Evolutionary conservation across 116 monocot genomes (phyloP).

Genomic region (Iris pallida): DNA sequence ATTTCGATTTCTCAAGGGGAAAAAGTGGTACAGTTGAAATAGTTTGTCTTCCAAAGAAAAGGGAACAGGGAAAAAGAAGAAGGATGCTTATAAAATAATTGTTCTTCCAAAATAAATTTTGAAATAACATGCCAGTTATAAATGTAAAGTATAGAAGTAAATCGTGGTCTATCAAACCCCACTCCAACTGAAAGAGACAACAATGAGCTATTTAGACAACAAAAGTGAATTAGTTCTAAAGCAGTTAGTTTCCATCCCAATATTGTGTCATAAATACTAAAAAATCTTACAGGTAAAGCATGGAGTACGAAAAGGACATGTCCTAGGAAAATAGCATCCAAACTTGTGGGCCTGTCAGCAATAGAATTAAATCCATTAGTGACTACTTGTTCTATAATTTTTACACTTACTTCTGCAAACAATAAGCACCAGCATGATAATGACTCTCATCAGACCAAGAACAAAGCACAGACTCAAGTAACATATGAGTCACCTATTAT

Average conservation of each 20-base stretch:
- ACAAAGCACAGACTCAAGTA: background rate
- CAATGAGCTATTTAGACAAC: background rate
- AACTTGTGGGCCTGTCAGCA: conserved; percentile 73
- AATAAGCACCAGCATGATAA: background rate
- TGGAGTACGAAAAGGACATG: conserved; percentile 88
- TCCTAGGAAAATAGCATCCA: conserved; percentile 93
- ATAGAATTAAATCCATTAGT: conserved; percentile 5
- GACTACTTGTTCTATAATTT: background rate
- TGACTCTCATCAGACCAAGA: background rate
- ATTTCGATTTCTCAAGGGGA: no score
- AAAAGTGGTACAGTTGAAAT: no score
- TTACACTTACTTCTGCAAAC: background rate
- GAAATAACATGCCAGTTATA: no score
- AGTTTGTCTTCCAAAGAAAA: no score
- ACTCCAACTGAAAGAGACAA: no score
- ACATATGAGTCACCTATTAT: conserved; percentile 40
- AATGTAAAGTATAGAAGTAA: no score
- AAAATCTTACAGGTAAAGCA: conserved; percentile 60
- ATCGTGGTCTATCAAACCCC: no score
- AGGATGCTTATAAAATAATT: no score
- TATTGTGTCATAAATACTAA: background rate
- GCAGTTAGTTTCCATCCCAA: background rate
- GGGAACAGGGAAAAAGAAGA: no score
- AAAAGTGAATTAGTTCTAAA: conserved; percentile 5
- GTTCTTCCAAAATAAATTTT: no score